phyloP scores from a whole-genome alignment of 164 flowering plant genomes.

The Santalum album region DNA sequence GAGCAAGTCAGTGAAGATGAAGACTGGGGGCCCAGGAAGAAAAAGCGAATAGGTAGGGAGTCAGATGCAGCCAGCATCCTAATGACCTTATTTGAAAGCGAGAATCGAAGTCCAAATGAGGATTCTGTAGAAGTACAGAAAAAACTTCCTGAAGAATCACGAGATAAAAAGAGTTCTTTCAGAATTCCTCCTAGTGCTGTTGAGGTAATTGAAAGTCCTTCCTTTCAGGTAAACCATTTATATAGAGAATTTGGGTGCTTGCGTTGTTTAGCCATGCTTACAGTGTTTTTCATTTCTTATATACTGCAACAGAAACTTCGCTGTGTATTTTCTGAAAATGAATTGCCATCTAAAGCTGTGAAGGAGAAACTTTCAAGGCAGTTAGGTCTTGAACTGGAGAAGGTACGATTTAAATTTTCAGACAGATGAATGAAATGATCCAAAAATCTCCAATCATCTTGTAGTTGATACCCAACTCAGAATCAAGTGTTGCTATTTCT shows the following conservation, averaged over 20 bases:
- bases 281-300: conserved; percentile 1
- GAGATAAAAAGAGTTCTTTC: conserved; percentile 34
- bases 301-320: conserved; percentile 67
- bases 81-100: conserved; percentile 42
- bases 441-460: background rate
- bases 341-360: conserved; percentile 75
- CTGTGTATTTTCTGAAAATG: conserved; percentile 73
- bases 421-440: background rate
- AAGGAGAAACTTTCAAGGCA: conserved; percentile 66
- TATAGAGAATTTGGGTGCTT: background rate
- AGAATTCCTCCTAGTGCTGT: conserved; percentile 71
- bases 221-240: background rate
- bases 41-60: conserved; percentile 54
- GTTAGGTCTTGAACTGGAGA: conserved; percentile 68
- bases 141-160: conserved; percentile 15
- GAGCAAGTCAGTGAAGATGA: conserved; percentile 89
- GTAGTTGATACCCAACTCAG: too few species aligned
- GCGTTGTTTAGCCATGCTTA: background rate
- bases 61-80: conserved; percentile 56
- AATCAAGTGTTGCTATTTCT: too few species aligned
- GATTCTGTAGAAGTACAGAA: conserved; percentile 14
- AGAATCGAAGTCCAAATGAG: conserved; percentile 18
- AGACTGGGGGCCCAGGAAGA: conserved; percentile 89
- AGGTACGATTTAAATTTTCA: conserved; percentile 37
- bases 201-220: conserved; percentile 35